phyloP scores from a whole-genome alignment of 495 filamentous ascomycete species.

The Penicillium turbatum region DNA sequence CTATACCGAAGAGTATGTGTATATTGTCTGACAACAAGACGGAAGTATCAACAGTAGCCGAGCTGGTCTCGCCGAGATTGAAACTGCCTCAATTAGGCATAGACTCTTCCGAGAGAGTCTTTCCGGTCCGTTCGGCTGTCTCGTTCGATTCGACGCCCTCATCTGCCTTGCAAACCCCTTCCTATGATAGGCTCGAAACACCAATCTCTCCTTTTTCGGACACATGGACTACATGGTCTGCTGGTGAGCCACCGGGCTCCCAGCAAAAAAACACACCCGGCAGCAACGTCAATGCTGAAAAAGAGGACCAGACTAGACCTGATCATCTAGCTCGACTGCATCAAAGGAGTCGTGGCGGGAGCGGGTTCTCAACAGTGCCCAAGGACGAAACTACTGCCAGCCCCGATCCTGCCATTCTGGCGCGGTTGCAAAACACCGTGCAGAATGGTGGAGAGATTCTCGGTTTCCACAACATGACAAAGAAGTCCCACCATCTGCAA shows the following conservation, averaged over 20 bases:
- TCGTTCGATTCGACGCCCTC: slow-evolving; percentile 25
- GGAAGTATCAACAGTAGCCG: slow-evolving; percentile 16
- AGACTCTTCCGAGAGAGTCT: slow-evolving; percentile 21
- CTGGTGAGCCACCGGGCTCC: neutral
- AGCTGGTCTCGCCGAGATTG: slow-evolving; percentile 16
- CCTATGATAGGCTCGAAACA: slow-evolving; percentile 21
- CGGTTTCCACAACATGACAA: neutral
- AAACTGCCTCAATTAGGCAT: slow-evolving; percentile 22
- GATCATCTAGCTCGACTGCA: slow-evolving; percentile 7
- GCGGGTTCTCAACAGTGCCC: neutral
- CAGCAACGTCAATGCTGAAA: neutral
- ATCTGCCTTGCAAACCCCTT: slow-evolving; percentile 23
- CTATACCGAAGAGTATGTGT: slow-evolving; percentile 20
- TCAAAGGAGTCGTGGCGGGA: neutral
- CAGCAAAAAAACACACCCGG: neutral
- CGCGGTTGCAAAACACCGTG: slow-evolving; percentile 6
- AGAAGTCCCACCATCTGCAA: slow-evolving; percentile 1
- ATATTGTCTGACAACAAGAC: slow-evolving; percentile 25
- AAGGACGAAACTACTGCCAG: neutral
- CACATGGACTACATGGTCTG: neutral
- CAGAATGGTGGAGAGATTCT: slow-evolving; percentile 10
- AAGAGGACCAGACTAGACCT: neutral
- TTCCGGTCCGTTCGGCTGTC: slow-evolving; percentile 24
- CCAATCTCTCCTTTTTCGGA: slow-evolving; percentile 19
- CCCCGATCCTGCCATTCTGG: neutral